Evolutionary conservation across 2,329 filamentous ascomycete genomes (phyloP).

Genomic region (Colletotrichum musicola): DNA sequence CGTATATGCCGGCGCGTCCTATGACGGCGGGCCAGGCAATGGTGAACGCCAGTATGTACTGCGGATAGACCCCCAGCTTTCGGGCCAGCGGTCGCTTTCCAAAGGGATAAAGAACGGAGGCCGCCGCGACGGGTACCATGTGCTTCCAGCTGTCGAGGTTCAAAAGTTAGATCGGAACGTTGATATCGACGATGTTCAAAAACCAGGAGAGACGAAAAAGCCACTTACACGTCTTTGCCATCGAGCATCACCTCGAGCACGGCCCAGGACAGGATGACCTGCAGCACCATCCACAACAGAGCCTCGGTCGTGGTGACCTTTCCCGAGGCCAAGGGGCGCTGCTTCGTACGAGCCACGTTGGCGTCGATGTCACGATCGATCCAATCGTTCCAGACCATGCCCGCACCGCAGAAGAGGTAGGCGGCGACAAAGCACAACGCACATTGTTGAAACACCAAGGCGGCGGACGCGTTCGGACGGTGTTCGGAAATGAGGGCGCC

Average conservation of each 20-base stretch:
- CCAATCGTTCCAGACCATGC: constrained; percentile 49
- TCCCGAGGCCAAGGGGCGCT: constrained; percentile 44
- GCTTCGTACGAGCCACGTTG: constrained; percentile 46
- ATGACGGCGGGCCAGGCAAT: constrained; percentile 43
- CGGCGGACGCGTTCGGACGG: constrained; percentile 21
- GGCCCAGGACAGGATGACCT: constrained; percentile 27
- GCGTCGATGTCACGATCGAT: constrained; percentile 46
- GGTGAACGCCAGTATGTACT: constrained; percentile 43
- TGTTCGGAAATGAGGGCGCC: constrained; percentile 23
- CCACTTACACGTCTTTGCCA: constrained; percentile 32
- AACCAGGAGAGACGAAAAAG: no score
- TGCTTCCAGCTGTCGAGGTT: constrained; percentile 39
- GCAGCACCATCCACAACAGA: constrained; percentile 36
- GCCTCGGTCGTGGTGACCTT: constrained; percentile 42
- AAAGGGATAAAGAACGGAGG: constrained; percentile 42
- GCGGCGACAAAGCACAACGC: constrained; percentile 42
- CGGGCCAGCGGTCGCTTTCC: constrained; percentile 41
- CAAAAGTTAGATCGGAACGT: not conserved
- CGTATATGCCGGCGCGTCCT: constrained; percentile 41
- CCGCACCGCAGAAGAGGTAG: constrained; percentile 46
- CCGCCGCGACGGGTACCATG: constrained; percentile 39
- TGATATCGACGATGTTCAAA: no score
- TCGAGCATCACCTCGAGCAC: constrained; percentile 30
- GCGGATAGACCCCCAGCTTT: constrained; percentile 42
- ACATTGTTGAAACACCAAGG: constrained; percentile 42